Evolutionary conservation across 768 basidiomycete genomes (phyloP), one percentile per base, ranked within the genome.

Genomic region (Agrocybe pediades): DNA sequence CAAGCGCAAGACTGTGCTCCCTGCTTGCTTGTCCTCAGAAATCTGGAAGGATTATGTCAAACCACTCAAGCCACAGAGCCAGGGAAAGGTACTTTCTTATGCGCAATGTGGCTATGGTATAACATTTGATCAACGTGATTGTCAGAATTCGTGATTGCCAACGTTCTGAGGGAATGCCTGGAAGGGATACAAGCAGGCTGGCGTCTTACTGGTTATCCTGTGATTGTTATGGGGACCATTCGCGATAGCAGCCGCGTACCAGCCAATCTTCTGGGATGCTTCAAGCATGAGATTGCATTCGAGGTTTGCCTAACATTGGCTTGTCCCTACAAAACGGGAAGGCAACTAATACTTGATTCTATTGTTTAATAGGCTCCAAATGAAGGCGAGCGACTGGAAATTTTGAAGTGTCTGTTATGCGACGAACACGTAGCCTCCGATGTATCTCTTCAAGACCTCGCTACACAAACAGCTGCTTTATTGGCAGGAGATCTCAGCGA

Each of bases 401-500:
- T 93, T 36, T 73, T 96, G 21, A 57, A 65, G 3, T 72, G 70
- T 27, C 61, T 84, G 20, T 66, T 87, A 5, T 54, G 65, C 2
- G 68, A 70, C 9, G 66, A 68, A 21, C 45, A 57, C 0, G 62
- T 95, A 27, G 82, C 86, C 0, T 81, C 89, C 0, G 97, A 99
- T 70, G 86, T 97, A 2, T 87, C 88, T 7, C 53, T 96, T n/a
- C 67, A 72, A 29, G 67, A 71, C 4, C 60, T 98, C 3, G 92
- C 97, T 3, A 81, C 83, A 2, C 92, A 96, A 64, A 96, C 95
- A 3, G 97, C 97, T 15, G 95, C 95, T 2, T 74, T 99, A 6
- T 85, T 92, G 23, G 90, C 92, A 2, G 81, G 75, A 13, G 97
- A 98, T 68, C 75, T 98, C 13, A 78, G 74, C 20, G 81, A 88